phyloP scores from a whole-genome alignment of 108 stramenopile species.

The Skeletonema costatum region DNA sequence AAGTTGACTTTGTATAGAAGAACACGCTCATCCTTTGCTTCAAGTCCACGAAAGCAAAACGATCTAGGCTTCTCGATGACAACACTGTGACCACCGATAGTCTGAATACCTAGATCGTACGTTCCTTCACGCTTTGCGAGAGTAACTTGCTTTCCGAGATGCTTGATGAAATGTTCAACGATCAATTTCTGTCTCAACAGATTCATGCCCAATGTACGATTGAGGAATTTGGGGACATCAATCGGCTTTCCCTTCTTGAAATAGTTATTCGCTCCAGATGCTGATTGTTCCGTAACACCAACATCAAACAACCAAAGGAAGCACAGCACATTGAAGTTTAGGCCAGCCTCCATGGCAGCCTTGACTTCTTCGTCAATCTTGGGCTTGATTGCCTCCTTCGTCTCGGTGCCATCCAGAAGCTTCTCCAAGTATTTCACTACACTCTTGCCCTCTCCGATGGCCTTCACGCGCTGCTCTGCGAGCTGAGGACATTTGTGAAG shows the following conservation, averaged over 20 bases:
- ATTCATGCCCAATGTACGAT: slow-evolving; percentile 43
- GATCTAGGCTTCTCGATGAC: slow-evolving; percentile 17
- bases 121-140: slow-evolving; percentile 26
- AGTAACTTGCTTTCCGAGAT: slow-evolving; percentile 28
- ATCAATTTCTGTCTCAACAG: slow-evolving; percentile 32
- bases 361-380: slow-evolving; percentile 39
- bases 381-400: slow-evolving; percentile 27
- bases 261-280: not conserved
- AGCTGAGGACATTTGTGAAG: not conserved
- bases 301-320: slow-evolving; percentile 37
- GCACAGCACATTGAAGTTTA: slow-evolving; percentile 37
- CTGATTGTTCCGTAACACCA: slow-evolving; percentile 6
- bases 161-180: slow-evolving; percentile 30
- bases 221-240: slow-evolving; percentile 40
- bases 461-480: slow-evolving; percentile 26
- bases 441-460: slow-evolving; percentile 36
- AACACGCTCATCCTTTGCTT: slow-evolving; percentile 40
- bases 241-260: slow-evolving; percentile 4
- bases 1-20: slow-evolving; percentile 22
- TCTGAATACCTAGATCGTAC: slow-evolving; percentile 42
- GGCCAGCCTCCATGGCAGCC: slow-evolving; percentile 35
- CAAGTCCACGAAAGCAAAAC: slow-evolving; percentile 38
- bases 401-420: slow-evolving; percentile 22
- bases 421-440: slow-evolving; percentile 18
- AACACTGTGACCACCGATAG: slow-evolving; percentile 21